Evolutionary conservation across 257 asterid genomes (phyloP).

Genomic region (Forsythia suspensa): DNA sequence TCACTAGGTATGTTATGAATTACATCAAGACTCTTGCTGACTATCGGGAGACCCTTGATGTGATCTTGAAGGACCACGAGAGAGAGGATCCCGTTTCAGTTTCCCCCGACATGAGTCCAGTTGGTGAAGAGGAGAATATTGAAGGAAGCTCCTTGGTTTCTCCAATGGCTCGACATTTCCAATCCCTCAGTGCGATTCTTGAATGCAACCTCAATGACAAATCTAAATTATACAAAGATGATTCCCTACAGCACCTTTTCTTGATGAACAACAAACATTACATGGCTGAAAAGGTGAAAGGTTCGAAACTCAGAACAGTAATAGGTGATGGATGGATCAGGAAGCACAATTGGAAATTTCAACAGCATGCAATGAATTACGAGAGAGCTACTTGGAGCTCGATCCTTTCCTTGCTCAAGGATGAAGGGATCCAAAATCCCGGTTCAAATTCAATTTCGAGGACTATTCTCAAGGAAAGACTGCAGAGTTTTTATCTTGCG

Average conservation of each 20-base stretch:
- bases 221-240: slow-evolving; percentile 78
- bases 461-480: slow-evolving; percentile 64
- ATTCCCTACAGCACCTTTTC: slow-evolving; percentile 69
- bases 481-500: slow-evolving; percentile 69
- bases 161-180: slow-evolving; percentile 51
- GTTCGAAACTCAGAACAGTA: slow-evolving; percentile 58
- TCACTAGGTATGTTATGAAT: slow-evolving; percentile 83
- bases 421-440: slow-evolving; percentile 67
- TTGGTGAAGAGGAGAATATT: slow-evolving; percentile 45
- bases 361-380: slow-evolving; percentile 79
- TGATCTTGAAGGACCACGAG: slow-evolving; percentile 59
- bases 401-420: slow-evolving; percentile 61
- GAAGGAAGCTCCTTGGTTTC: slow-evolving; percentile 29
- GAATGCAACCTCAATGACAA: slow-evolving; percentile 68
- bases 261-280: slow-evolving; percentile 87
- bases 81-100: slow-evolving; percentile 23
- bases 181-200: slow-evolving; percentile 57
- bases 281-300: slow-evolving; percentile 79
- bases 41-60: slow-evolving; percentile 60
- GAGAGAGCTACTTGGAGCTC: slow-evolving; percentile 95
- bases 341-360: slow-evolving; percentile 80
- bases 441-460: slow-evolving; percentile 66
- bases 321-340: slow-evolving; percentile 80
- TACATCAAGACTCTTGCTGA: slow-evolving; percentile 72
- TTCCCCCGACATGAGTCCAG: slow-evolving; percentile 54